Base-by-base conservation (phyloP, 2,329 filamentous ascomycete species). In the Ceratocystis alfenasii region DNA sequence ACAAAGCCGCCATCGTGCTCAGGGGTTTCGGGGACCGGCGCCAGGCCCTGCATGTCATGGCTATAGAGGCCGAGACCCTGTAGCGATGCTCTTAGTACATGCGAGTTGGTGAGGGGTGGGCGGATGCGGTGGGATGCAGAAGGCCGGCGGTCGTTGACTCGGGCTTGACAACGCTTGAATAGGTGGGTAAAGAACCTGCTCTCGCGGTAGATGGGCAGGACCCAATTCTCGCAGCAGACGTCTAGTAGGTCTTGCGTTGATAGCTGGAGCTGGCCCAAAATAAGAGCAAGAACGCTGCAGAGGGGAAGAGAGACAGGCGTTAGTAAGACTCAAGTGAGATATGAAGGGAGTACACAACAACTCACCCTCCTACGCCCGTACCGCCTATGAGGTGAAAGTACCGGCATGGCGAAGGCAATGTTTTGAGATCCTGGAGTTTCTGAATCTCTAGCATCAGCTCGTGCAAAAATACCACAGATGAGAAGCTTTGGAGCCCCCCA, bases 1-100 rank as follows among this genome's bases (percentile, higher is more conserved):
- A 57, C 53, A 57, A 57, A 57, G 12, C 53, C 53, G 53, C 53
- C 53, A 15, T 57, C 53, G 28, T 57, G 53, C 20, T 57, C 53
- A 7, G 53, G 53, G 4, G 53, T 57, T 28, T 57, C 53, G 22
- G 53, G 53, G 10, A 57, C 53, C 4, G 53, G 53, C 6, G 22
- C 25, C 5, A 57, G 17, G 53, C 53, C 53, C 10, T 57, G 53
- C 53, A 57, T 57, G 22, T 57, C 53, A 57, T 57, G 53, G 53
- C 28, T 57, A 17, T 57, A 57, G 28, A 30, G 22, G 30, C 53
- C n/a, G 22, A n/a, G 28, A 25, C 53, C 53, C 28, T 17, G 53
- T 4, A 57, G 53, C 53, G 53, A 57, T 57, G 53, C 28, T 33
- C 53, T 30, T n/a, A 57, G 53, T 2, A 25, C 53, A 25, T 28